Conservation (phyloP, 768 basidiomycete genomes). For the Tremella fuciformis region DNA sequence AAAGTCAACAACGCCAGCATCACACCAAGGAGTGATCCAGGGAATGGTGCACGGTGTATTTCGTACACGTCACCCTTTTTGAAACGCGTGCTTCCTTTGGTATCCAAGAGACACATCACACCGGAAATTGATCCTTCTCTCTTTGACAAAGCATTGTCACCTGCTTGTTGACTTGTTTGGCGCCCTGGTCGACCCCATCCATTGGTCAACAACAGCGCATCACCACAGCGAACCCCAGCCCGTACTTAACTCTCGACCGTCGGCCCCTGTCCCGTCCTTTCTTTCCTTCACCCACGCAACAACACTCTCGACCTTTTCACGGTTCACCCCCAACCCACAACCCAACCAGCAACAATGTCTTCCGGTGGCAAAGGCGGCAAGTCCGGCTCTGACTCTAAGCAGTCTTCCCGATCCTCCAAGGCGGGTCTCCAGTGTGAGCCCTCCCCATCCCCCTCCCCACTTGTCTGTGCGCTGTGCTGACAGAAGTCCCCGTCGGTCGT, state of each 20-base stretch:
- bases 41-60: neutral
- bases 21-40: neutral
- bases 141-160: neutral
- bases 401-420: constrained; percentile 65
- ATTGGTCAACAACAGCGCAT: neutral
- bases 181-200: neutral
- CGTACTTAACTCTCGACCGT: constrained; percentile 13
- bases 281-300: constrained; percentile 26
- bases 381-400: constrained; percentile 56
- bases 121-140: too few relatives aligned
- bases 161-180: neutral
- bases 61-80: constrained; percentile 4
- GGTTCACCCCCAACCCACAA: constrained; percentile 22
- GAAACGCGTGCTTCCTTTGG: constrained; percentile 1
- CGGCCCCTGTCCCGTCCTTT: constrained; percentile 11
- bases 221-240: too few relatives aligned
- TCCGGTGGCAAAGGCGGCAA: constrained; percentile 56
- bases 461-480: constrained; percentile 55
- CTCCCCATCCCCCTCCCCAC: constrained; percentile 55
- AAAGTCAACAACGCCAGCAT: neutral
- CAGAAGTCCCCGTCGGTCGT: constrained; percentile 80
- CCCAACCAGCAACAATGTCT: constrained; percentile 47
- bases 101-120: too few relatives aligned
- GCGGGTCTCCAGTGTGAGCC: constrained; percentile 53
- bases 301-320: constrained; percentile 14